Evolutionary conservation across 2,329 filamentous ascomycete species (phyloP), one percentile per base, ranked within the genome.

Genomic region (Chrysosphaeria jannelii): DNA sequence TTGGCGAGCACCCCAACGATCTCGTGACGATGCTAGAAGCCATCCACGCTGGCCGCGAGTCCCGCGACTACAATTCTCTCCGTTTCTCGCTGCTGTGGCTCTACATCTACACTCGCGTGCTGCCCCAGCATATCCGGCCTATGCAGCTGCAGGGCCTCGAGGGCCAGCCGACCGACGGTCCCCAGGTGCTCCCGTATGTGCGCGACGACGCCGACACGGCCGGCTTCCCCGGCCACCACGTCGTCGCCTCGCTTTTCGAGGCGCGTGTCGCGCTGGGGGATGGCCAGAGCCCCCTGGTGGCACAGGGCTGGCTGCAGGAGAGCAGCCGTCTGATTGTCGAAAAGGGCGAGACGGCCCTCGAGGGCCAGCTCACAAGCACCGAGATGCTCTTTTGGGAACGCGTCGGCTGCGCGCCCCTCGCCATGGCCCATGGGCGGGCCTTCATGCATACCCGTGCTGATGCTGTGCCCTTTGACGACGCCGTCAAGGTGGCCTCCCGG

Each of bases 31-130:
- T 97, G 65, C 65, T 89, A 20, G 85, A 93, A 41, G 79, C 81
- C 0, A 78, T 97, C 16, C 68, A 79, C 0, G 89, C 78, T n/a
- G 85, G 85, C 1, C 55, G 81, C 30, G 85, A 93, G 42, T 89
- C 88, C 33, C 68, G 78, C 32, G 85, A 97, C 38, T 74, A 76
- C 51, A 66, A 61, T 4, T 93, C 85, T 38, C 53, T 97, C 27
- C 93, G 91, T 41, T 93, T 89, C 44, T 74, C 78, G 15, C 58
- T 97, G 29, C 89, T 78, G 37, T 97, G 85, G 85, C 53, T 93
- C 3, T 88, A 88, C 36, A 76, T 91, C 38, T 88, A 91, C 34
- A 71, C 70, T 10, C 74, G 31, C 23, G 75, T 35, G 9, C 25
- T 26, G 18, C 31, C 31, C 11, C 27, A 69, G n/a, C 74, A 29